Evolutionary conservation across 352 stramenopile genomes (phyloP), one percentile per base, ranked within the genome.

Genomic region (Globisporangium iwayamae): DNA sequence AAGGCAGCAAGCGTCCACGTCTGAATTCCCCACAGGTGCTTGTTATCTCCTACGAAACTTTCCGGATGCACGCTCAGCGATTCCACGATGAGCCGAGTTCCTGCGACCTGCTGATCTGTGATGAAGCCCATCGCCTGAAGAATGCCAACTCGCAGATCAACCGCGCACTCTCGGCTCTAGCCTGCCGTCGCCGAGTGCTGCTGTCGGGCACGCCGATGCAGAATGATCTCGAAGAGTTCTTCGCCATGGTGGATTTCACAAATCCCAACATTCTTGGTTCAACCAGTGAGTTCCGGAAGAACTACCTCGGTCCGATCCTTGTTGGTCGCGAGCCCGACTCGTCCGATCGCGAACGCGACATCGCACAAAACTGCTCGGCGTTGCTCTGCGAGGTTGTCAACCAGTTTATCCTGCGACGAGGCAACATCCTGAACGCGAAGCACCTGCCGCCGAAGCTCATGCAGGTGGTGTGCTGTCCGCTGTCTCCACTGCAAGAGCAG

Each of bases 191-290:
- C 14, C 87, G 97, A 39, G 89, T 99, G 6, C 70, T 99, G 43
- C 70, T 99, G 4, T 99, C 96, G 0, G 97, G 97, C 34, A 99
- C 97, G 18, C 97, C 96, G 2, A 99, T 99, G 94, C 96, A 99
- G 66, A 99, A 99, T 68, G 96, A 99, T 78, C 73, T 99, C 16
- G 89, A 98, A 58, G 97, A 99, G 67, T 99, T 99, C 68, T 99
- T 95, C 67, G 96, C 97, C 7, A 99, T 99, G 96, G 96, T 94
- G 8, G 85, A 94, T 57, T 95, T 96, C 56, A 95, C 89, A 0
- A 96, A 94, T 57, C 85, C 87, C 4, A 89, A 91, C 61, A 92
- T 96, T 46, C 74, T 95, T 14, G 89, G 85, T 5, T 76, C 78
- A 0, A 76, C 83, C 45, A 91, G 75, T 39, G 91, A 98, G 51